A percentile compares a stretch with the other conserved stretches of the same genome.
These are phyloP conservation scores for Paramecium caudatum DNA, from an alignment of 73 alveolate species.

Conservation along the genomic window DNA sequence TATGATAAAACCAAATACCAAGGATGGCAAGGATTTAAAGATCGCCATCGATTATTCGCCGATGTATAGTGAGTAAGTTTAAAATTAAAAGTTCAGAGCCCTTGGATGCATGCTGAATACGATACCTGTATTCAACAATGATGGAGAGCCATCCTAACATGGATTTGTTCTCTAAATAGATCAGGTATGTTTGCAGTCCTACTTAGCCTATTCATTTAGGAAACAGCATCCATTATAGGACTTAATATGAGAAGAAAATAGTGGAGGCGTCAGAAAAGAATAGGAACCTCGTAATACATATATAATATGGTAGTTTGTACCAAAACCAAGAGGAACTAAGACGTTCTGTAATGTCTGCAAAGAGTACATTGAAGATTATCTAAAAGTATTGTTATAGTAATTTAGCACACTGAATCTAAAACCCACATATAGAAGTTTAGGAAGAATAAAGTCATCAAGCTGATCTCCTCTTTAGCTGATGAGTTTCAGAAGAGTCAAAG, in stretches of 20 bases:
- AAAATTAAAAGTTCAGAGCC: slow-evolving; percentile 15
- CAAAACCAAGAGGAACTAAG: slow-evolving; percentile 35
- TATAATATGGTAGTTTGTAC: slow-evolving; percentile 4
- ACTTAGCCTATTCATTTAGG: slow-evolving; percentile 39
- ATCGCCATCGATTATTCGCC: slow-evolving; percentile 6
- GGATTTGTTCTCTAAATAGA: slow-evolving; percentile 42
- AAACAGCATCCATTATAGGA: slow-evolving; percentile 7
- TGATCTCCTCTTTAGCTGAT: slow-evolving; percentile 51
- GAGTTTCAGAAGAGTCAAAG: slow-evolving; percentile 53
- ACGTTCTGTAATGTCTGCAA: slow-evolving; percentile 52
- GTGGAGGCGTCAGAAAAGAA: neutral
- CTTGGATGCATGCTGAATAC: slow-evolving; percentile 32
- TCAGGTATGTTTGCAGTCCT: slow-evolving; percentile 3
- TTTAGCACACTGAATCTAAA: slow-evolving; percentile 9
- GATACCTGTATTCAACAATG: slow-evolving; percentile 39
- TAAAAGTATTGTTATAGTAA: neutral
- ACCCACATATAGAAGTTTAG: slow-evolving; percentile 40
- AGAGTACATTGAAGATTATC: slow-evolving; percentile 12
- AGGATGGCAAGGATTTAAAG: neutral
- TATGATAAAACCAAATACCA: neutral
- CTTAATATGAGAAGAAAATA: slow-evolving; percentile 31
- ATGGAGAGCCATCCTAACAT: slow-evolving; percentile 35
- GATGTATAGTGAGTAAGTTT: neutral
- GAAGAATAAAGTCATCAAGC: slow-evolving; percentile 43
- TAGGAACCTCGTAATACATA: neutral